Conservation (phyloP, 805 yeast species). For the Cyberlindnera petersonii region DNA sequence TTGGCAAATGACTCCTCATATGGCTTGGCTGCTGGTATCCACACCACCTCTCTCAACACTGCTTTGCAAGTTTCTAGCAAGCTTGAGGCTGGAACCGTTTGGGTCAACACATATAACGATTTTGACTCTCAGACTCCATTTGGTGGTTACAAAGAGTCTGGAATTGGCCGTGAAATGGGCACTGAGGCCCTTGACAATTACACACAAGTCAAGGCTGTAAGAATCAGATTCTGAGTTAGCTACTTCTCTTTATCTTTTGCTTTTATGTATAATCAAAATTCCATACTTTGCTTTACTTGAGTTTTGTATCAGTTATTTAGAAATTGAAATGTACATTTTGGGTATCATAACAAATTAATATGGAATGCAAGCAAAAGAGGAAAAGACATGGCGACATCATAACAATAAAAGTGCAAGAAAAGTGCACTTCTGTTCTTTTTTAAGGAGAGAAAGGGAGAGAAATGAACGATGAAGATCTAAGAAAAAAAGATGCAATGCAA, state of each 20-base stretch:
- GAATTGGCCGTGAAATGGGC: conserved; percentile 90
- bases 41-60: conserved; percentile 63
- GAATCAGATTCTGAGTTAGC: conserved; percentile 33
- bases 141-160: conserved; percentile 87
- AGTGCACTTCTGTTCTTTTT: too few relatives aligned
- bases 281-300: too few relatives aligned
- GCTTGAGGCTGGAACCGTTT: conserved; percentile 75
- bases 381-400: too few relatives aligned
- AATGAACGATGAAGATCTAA: too few relatives aligned
- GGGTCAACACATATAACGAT: conserved; percentile 83
- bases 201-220: conserved; percentile 79
- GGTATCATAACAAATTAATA: too few relatives aligned
- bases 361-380: too few relatives aligned
- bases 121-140: conserved; percentile 85
- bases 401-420: too few relatives aligned
- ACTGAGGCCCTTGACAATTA: conserved; percentile 79
- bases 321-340: too few relatives aligned
- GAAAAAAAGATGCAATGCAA: too few relatives aligned
- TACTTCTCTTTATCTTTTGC: not conserved
- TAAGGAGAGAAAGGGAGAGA: too few relatives aligned
- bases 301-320: too few relatives aligned
- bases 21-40: conserved; percentile 88
- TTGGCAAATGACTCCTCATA: conserved; percentile 74
- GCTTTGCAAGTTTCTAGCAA: conserved; percentile 64
- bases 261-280: not conserved